Base-by-base conservation (phyloP, 441 rosid species). In the Corymbia calophylla region DNA sequence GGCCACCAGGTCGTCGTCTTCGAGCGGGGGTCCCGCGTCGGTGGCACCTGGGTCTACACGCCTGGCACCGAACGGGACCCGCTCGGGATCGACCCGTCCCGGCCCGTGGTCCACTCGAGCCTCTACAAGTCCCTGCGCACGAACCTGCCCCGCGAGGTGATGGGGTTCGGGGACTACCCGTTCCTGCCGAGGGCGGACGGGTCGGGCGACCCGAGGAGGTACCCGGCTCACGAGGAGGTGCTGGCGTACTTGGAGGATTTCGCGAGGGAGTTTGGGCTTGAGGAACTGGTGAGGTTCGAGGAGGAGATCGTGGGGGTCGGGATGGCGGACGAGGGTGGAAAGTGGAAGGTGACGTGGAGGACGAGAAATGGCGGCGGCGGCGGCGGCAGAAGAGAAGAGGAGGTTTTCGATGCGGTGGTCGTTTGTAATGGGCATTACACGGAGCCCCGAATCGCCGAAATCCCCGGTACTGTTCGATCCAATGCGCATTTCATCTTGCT, bases 361-460 rank as follows among this genome's bases (percentile, higher is more conserved):
- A 92, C 53, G 93, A 91, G 80, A 10, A 49, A 53, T 51, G 85
- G 27, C 8, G 68, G 88, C 58, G 64, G 64, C 4, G n/a, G 29
- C 62, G 29, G 29, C 6, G 68, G 89, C n/a, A 17, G 53, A 84
- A 17, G 53, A 84, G 86, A 88, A 11, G 96, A 97, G 32, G 99
- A 96, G 91, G 91, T 93, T 49, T 96, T 91, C 25, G 98, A 96
- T 92, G 99, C 98, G 88, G 97, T 97, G 87, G 97, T 97, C 88
- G 96, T 96, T 32, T 97, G 99, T 47, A 97, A 94, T 87, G 98
- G 99, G 18, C 99, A 97, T 91, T 94, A 88, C 88, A 93, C 96
- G 15, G 94, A 97, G 29, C 98, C 99, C 91, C 96, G 96, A 68
- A 51, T 95, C 9, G 98, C 99, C 62, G 91, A 94, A 21, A 93